Evolutionary conservation across 305 asterid genomes (phyloP).

Genomic region (Fraxinus albicans): DNA sequence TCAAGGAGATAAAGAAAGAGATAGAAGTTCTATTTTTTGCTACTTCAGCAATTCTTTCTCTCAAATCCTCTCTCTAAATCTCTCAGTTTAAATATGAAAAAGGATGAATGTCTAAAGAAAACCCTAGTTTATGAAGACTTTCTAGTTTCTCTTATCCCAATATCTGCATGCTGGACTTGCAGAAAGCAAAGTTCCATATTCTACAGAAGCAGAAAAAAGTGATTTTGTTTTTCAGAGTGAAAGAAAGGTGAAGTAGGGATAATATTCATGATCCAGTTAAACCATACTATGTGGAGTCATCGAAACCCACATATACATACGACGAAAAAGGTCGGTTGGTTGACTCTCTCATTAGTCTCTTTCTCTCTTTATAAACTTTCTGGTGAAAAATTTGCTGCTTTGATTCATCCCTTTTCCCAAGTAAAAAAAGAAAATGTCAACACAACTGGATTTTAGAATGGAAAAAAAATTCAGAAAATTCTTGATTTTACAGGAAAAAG

Average conservation of each 20-base stretch:
- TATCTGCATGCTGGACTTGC: constrained; percentile 63
- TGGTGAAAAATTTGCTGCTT: background rate
- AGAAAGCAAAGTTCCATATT: constrained; percentile 29
- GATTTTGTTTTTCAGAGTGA: background rate
- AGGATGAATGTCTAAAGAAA: constrained; percentile 16
- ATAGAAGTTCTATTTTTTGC: constrained; percentile 35
- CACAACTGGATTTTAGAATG: background rate
- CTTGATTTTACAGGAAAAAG: background rate
- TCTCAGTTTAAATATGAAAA: constrained; percentile 7
- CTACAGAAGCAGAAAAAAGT: constrained; percentile 28
- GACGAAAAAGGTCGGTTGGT: background rate
- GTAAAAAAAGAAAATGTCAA: background rate
- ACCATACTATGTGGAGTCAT: background rate
- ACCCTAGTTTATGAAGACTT: constrained; percentile 41
- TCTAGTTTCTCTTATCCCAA: constrained; percentile 31
- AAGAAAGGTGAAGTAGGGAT: background rate
- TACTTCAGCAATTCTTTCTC: constrained; percentile 18
- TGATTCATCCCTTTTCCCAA: background rate
- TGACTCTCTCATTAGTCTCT: background rate
- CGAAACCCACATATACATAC: constrained; percentile 2
- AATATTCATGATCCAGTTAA: background rate
- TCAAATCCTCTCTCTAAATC: constrained; percentile 23
- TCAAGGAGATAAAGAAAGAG: constrained; percentile 11
- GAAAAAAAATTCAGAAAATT: background rate
- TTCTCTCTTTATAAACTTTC: background rate